Evolutionary conservation across 2,329 filamentous ascomycete species (phyloP).

Genomic region (Aspergillus nomiae): DNA sequence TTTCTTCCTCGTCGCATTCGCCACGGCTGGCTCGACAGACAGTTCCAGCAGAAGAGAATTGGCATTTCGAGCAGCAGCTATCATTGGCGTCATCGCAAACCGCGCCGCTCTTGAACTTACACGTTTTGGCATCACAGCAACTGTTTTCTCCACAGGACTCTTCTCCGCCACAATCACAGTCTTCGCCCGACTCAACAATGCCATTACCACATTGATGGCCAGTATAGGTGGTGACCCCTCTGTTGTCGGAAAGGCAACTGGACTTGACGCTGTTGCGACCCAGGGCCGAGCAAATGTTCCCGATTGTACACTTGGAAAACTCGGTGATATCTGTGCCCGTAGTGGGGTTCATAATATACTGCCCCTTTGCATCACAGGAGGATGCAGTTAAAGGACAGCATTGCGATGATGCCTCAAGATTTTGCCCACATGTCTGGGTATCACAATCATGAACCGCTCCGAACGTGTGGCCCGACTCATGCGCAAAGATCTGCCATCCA

Average conservation of each 20-base stretch:
- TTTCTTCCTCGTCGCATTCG: slow-evolving; percentile 81
- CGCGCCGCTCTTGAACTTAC: slow-evolving; percentile 74
- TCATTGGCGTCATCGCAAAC: slow-evolving; percentile 68
- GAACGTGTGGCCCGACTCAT: slow-evolving; percentile 92
- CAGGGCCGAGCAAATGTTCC: slow-evolving; percentile 90
- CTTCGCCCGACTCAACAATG: slow-evolving; percentile 90
- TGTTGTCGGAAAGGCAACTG: slow-evolving; percentile 81
- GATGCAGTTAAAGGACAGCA: slow-evolving; percentile 76
- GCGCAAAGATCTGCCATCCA: slow-evolving; percentile 95
- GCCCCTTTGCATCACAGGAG: slow-evolving; percentile 73
- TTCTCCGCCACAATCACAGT: slow-evolving; percentile 90
- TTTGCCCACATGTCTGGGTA: slow-evolving; percentile 63
- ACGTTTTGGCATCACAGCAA: slow-evolving; percentile 85
- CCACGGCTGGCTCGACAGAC: slow-evolving; percentile 82
- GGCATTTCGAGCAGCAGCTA: slow-evolving; percentile 47
- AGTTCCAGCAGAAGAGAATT: slow-evolving; percentile 57
- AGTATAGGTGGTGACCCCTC: slow-evolving; percentile 75
- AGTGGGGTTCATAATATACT: slow-evolving; percentile 95
- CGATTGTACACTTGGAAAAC: slow-evolving; percentile 87
- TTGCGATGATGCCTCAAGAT: slow-evolving; percentile 62
- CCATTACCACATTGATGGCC: slow-evolving; percentile 92
- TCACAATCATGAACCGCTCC: slow-evolving; percentile 95
- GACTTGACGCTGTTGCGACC: slow-evolving; percentile 74
- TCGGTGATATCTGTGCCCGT: slow-evolving; percentile 70
- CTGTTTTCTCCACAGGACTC: slow-evolving; percentile 70